Conservation (phyloP, 176 grass and related monocot species). For the Cocos nucifera region DNA sequence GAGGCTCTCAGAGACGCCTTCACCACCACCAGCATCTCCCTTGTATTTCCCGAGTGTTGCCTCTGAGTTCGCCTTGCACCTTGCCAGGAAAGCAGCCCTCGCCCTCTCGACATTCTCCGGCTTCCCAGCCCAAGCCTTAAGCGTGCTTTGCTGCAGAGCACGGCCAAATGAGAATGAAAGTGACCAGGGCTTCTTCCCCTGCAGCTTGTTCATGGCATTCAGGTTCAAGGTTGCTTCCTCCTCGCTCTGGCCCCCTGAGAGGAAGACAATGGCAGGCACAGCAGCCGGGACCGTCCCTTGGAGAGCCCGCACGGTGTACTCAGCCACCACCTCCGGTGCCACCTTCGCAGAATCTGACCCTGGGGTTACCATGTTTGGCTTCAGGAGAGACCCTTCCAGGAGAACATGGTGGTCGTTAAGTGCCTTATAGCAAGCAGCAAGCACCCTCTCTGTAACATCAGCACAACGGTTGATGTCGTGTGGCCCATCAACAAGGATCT, state of each 20-base stretch:
- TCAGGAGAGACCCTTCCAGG: slow-evolving; percentile 1
- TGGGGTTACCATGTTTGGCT: slow-evolving; percentile 8
- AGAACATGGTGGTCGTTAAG: slow-evolving; percentile 5
- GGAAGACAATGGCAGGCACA: slow-evolving; percentile 3
- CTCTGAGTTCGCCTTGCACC: slow-evolving; percentile 14
- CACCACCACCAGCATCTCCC: slow-evolving; percentile 5
- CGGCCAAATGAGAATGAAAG: neutral
- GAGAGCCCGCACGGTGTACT: neutral
- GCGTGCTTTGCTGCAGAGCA: slow-evolving; percentile 9
- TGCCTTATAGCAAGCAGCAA: slow-evolving; percentile 6
- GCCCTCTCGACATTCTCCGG: slow-evolving; percentile 3
- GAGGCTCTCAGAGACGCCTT: slow-evolving; percentile 7
- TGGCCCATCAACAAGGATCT: slow-evolving; percentile 4
- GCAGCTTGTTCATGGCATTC: slow-evolving; percentile 11
- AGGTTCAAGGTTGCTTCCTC: slow-evolving; percentile 8
- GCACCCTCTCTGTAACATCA: slow-evolving; percentile 4
- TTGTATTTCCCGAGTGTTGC: neutral
- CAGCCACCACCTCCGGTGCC: slow-evolving; percentile 1
- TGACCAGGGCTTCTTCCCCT: slow-evolving; percentile 8
- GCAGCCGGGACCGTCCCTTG: slow-evolving; percentile 3
- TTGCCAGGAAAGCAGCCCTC: neutral
- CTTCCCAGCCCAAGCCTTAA: slow-evolving; percentile 2
- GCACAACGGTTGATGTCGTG: neutral
- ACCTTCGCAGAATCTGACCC: slow-evolving; percentile 2
- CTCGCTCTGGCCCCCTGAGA: slow-evolving; percentile 2